Percentiles rank a stretch among this genome's conserved stretches.
Evolutionary conservation across 768 basidiomycete species (phyloP).

Genomic region (Panus rudis): DNA sequence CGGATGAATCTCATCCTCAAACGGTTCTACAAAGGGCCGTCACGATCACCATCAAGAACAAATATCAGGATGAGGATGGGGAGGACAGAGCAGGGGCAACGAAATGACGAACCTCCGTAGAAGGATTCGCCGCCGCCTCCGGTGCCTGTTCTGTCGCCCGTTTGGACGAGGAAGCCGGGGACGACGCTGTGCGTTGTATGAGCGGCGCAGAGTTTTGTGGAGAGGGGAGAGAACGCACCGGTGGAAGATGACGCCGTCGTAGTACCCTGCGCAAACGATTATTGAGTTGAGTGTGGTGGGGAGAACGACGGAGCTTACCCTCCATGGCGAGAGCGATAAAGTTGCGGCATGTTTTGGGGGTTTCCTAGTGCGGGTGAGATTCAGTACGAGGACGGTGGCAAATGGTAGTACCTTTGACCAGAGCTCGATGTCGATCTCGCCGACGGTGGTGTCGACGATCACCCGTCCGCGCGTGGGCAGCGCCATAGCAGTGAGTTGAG

Average conservation of each 20-base stretch:
- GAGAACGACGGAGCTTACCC: conserved; percentile 44
- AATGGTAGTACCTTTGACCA: conserved; percentile 73
- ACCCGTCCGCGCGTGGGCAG: conserved; percentile 83
- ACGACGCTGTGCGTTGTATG: conserved; percentile 51
- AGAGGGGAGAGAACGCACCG: conserved; percentile 37
- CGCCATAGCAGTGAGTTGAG: conserved; percentile 60
- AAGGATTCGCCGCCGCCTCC: conserved; percentile 93
- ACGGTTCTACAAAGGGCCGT: conserved; percentile 54
- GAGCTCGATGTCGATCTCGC: conserved; percentile 83
- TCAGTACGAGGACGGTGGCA: background rate
- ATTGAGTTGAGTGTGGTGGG: background rate
- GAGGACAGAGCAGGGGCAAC: background rate
- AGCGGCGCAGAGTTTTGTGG: background rate
- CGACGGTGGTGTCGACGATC: conserved; percentile 81
- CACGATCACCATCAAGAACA: too few relatives aligned
- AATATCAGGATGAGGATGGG: background rate
- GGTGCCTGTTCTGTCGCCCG: conserved; percentile 87
- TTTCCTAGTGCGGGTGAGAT: conserved; percentile 49
- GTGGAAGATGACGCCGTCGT: conserved; percentile 93
- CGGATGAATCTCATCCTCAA: conserved; percentile 92
- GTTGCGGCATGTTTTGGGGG: conserved; percentile 90
- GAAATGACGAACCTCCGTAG: conserved; percentile 64
- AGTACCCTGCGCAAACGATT: conserved; percentile 59
- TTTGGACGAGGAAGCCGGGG: conserved; percentile 89
- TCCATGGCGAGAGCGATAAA: conserved; percentile 85